A percentile compares a stretch with the other conserved stretches of the same genome.
These are phyloP conservation scores for Davidsoniella australis DNA, from an alignment of 2,329 filamentous ascomycete species.

Conservation along the genomic window DNA sequence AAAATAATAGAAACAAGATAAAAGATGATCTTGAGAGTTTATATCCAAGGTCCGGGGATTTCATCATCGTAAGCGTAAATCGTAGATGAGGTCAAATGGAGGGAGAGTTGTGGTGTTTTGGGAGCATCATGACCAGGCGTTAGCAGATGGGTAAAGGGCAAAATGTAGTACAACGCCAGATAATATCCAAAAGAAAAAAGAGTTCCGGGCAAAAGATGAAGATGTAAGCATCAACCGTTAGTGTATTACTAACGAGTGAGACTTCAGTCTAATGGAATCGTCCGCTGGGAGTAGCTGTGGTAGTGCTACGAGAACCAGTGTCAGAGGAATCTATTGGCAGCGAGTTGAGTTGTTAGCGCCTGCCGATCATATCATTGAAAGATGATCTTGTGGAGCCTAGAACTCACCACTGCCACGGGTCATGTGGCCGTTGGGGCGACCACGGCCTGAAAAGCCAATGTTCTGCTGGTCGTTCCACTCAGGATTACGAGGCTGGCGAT, in stretches of 20 bases:
- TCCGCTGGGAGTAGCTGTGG: constrained; percentile 20
- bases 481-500: constrained; percentile 46
- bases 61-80: constrained; percentile 12
- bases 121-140: neutral
- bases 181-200: neutral
- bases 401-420: constrained; percentile 43
- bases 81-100: constrained; percentile 10
- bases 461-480: constrained; percentile 37
- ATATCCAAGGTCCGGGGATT: constrained; percentile 4
- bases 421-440: constrained; percentile 41
- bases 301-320: constrained; percentile 19
- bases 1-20: neutral
- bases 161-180: neutral
- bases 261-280: constrained; percentile 10
- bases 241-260: neutral
- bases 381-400: neutral
- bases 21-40: neutral
- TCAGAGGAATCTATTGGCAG: constrained; percentile 25
- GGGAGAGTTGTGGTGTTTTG: neutral
- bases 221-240: neutral
- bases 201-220: neutral
- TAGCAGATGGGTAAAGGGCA: neutral
- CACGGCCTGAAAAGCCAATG: constrained; percentile 34
- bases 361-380: too few species aligned
- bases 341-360: too few species aligned